These are phyloP conservation scores for Fraxinus quadrangulata DNA, from an alignment of 257 asterid species.

Conservation along the genomic window DNA sequence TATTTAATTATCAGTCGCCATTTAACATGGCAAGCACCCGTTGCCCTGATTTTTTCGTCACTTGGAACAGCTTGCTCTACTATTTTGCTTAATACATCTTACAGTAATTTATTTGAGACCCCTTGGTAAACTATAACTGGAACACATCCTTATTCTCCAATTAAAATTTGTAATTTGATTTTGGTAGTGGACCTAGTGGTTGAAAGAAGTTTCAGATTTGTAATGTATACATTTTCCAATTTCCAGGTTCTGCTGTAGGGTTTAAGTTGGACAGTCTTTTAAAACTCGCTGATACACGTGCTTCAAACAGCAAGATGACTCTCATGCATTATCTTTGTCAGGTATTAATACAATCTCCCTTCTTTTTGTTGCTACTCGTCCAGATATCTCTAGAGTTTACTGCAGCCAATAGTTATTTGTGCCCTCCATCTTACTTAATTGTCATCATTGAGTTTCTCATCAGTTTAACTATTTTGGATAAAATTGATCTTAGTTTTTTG, in stretches of 20 bases:
- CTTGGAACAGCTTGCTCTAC: neutral
- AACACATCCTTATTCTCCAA: neutral
- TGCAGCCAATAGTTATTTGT: neutral
- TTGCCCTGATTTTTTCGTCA: neutral
- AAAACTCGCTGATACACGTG: constrained; percentile 96
- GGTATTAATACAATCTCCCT: constrained; percentile 39
- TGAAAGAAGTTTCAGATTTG: constrained; percentile 19
- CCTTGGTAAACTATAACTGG: neutral
- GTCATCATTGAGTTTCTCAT: neutral
- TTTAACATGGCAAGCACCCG: neutral
- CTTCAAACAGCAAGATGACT: constrained; percentile 91
- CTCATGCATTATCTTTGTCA: constrained; percentile 99
- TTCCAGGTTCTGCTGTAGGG: constrained; percentile 90
- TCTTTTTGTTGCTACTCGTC: neutral
- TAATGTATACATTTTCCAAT: constrained; percentile 14
- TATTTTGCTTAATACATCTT: constrained; percentile 9
- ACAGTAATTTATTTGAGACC: constrained; percentile 3
- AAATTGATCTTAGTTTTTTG: neutral
- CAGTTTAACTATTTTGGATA: neutral
- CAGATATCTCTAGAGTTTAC: neutral
- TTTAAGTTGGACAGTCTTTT: constrained; percentile 98
- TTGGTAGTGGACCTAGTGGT: constrained; percentile 10
- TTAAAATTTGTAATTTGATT: constrained; percentile 15
- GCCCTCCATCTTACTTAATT: neutral
- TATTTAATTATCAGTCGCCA: neutral